These are phyloP conservation scores for Cucumis melo DNA, from an alignment of 306 rosid species.

Conservation along the genomic window DNA sequence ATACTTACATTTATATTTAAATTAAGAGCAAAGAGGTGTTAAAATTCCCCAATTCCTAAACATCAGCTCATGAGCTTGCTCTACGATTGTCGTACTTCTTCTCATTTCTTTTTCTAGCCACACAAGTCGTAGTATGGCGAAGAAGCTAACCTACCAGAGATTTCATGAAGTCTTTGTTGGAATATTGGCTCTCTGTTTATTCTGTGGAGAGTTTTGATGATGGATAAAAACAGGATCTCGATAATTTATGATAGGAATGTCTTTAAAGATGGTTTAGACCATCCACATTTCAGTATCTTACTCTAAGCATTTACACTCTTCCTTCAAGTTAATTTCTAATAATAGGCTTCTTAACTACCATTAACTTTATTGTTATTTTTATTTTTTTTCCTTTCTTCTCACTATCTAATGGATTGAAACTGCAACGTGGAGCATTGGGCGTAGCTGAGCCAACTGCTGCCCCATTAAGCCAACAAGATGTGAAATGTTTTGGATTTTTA, in stretches of 20 bases:
- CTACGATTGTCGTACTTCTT: neutral
- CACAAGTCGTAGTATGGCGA: neutral
- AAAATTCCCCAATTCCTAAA: neutral
- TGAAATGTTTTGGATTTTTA: too few relatives aligned
- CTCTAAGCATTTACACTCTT: neutral
- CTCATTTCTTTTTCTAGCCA: neutral
- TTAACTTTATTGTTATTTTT: neutral
- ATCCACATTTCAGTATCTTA: neutral
- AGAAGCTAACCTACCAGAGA: neutral
- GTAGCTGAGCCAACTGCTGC: too few relatives aligned
- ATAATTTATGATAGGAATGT: neutral
- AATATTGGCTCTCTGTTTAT: neutral
- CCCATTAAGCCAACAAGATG: too few relatives aligned
- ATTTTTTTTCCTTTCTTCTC: neutral
- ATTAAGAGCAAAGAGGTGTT: neutral
- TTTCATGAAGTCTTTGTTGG: neutral
- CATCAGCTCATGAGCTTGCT: neutral
- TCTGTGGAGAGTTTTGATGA: neutral
- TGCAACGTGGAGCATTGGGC: too few relatives aligned
- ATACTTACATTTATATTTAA: neutral
- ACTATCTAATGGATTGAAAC: too few relatives aligned
- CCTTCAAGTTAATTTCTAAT: neutral
- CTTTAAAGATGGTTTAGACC: neutral
- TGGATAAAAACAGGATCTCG: neutral
- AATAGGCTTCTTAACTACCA: neutral